Conservation (phyloP, 305 asterid genomes). For the Solanum chacoense region DNA sequence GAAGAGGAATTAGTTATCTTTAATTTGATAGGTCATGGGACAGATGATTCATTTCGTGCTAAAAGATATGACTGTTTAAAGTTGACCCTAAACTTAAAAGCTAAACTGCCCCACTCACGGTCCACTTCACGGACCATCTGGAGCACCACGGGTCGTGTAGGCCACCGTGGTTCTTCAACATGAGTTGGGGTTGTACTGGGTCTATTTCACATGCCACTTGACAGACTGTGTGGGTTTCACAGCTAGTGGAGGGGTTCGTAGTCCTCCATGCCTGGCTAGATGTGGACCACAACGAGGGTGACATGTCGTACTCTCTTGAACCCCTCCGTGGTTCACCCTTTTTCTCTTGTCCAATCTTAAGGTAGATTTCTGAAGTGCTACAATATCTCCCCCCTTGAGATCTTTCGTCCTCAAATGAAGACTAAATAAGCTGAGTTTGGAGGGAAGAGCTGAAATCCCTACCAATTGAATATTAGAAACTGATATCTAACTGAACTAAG, state of each 20-base stretch:
- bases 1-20: background rate
- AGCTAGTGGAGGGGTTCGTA: background rate
- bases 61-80: background rate
- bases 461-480: too few species aligned
- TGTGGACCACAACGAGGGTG: background rate
- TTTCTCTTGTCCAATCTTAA: background rate
- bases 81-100: background rate
- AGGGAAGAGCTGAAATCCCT: too few species aligned
- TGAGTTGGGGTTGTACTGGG: background rate
- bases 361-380: background rate
- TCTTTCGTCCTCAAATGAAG: too few species aligned
- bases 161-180: background rate
- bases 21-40: background rate
- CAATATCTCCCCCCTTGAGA: too few species aligned
- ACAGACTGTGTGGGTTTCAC: background rate
- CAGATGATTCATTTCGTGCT: background rate
- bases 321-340: background rate
- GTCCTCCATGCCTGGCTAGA: background rate
- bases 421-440: too few species aligned
- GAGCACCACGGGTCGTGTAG: background rate
- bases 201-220: background rate
- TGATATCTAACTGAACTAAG: too few species aligned
- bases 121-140: background rate
- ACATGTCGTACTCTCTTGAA: background rate
- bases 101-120: background rate